Conservation (phyloP, 495 filamentous ascomycete species). For the Penicillium pulvis region DNA sequence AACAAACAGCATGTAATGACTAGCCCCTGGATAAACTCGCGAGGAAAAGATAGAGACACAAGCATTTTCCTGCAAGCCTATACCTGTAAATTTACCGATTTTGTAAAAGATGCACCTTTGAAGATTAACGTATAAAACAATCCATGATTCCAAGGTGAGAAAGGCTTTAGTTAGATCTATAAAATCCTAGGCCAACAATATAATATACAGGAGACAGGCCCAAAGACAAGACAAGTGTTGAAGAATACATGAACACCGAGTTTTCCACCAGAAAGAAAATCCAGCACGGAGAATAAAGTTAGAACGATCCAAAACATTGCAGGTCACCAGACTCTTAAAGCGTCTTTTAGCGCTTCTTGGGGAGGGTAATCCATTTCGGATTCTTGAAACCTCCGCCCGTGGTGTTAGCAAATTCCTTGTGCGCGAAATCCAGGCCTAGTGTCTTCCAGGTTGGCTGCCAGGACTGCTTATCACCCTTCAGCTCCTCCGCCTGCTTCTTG, state of each 20-base stretch:
- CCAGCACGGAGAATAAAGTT: background rate
- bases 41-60: no score
- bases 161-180: background rate
- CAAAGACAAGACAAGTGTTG: background rate
- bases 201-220: slow-evolving; percentile 7
- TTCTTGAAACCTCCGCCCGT: background rate
- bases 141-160: background rate
- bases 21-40: no score
- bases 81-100: background rate
- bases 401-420: slow-evolving; percentile 13
- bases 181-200: slow-evolving; percentile 6
- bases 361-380: slow-evolving; percentile 10
- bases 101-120: background rate
- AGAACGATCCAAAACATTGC: background rate
- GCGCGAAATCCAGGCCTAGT: slow-evolving; percentile 36
- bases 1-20: no score
- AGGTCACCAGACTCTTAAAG: background rate
- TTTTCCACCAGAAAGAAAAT: slow-evolving; percentile 6
- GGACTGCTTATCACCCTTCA: slow-evolving; percentile 45
- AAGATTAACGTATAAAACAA: background rate
- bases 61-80: background rate
- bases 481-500: slow-evolving; percentile 58
- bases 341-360: background rate
- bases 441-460: slow-evolving; percentile 53
- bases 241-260: slow-evolving; percentile 10